Percentiles rank a stretch among this genome's conserved stretches.
Conservation (phyloP, 139 green algal species). For the Picochlorum sp. region DNA sequence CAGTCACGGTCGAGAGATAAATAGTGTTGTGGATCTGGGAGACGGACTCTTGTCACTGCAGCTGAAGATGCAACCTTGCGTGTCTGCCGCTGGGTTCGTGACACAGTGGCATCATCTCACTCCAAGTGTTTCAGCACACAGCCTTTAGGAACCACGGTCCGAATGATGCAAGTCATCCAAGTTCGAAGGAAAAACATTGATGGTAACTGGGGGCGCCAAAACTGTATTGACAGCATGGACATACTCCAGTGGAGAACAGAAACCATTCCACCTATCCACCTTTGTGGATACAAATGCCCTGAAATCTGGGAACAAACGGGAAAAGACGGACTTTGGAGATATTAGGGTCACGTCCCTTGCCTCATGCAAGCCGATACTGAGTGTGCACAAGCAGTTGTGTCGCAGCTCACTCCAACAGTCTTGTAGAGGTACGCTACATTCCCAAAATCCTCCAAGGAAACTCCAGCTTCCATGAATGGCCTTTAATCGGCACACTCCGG, state of each 20-base stretch:
- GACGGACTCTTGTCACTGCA: not conserved
- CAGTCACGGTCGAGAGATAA: conserved; percentile 20
- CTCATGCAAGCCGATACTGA: no score
- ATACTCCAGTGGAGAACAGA: not conserved
- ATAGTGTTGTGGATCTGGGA: not conserved
- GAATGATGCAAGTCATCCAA: not conserved
- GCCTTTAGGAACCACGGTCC: not conserved
- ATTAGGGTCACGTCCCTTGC: no score
- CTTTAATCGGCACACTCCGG: no score
- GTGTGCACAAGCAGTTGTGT: no score
- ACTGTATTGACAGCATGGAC: conserved; percentile 22
- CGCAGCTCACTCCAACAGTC: no score
- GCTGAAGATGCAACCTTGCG: not conserved
- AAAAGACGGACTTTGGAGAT: no score
- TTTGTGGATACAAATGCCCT: no score
- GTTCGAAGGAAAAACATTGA: not conserved
- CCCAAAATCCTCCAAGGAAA: no score
- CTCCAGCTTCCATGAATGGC: no score
- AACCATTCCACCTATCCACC: no score
- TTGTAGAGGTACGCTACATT: no score
- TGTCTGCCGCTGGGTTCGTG: not conserved
- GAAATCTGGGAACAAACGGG: no score
- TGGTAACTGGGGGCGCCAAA: conserved; percentile 23
- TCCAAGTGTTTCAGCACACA: conserved; percentile 1
- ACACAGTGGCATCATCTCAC: not conserved